These are phyloP conservation scores for Pseudoneurospora amorphoporcata DNA, from an alignment of 495 filamentous ascomycete species.

Conservation along the genomic window DNA sequence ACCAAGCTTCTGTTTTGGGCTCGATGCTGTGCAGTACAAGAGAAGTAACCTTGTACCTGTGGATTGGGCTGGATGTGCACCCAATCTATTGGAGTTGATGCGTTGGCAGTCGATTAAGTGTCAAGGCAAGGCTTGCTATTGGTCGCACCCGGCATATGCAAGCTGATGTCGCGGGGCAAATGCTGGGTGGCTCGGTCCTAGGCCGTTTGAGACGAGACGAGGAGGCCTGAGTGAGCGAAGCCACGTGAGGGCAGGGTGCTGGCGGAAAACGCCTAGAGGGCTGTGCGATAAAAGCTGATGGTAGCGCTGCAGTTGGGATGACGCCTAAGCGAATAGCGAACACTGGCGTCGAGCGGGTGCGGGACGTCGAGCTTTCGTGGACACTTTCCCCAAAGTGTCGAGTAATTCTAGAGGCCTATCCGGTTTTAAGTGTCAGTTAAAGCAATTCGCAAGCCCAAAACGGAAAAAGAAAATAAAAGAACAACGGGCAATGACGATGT, in stretches of 20 bases:
- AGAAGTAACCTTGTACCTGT: conserved; percentile 38
- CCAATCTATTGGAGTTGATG: conserved; percentile 49
- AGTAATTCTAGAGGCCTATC: neutral
- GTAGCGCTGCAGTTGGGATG: neutral
- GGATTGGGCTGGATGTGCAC: conserved; percentile 42
- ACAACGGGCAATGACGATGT: conserved; percentile 17
- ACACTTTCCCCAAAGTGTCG: neutral
- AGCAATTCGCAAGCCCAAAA: neutral
- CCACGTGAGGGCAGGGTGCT: conserved; percentile 33
- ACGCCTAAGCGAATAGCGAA: neutral
- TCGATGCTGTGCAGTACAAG: conserved; percentile 29
- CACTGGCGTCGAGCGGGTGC: neutral
- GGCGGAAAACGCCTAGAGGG: conserved; percentile 5
- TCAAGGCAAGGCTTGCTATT: conserved; percentile 37
- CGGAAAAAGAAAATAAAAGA: neutral
- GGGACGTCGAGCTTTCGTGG: neutral
- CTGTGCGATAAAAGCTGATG: conserved; percentile 1
- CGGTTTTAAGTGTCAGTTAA: neutral
- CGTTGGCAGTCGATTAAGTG: conserved; percentile 45
- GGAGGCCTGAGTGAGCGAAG: conserved; percentile 22
- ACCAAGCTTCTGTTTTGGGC: conserved; percentile 23
- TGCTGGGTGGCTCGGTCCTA: conserved; percentile 33
- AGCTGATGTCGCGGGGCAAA: conserved; percentile 44
- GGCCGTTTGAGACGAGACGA: conserved; percentile 13
- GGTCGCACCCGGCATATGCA: conserved; percentile 49